Percentiles rank a stretch among this genome's conserved stretches.
phyloP scores from a whole-genome alignment of 805 yeast genomes.

The Pichia gijzeniarum region DNA sequence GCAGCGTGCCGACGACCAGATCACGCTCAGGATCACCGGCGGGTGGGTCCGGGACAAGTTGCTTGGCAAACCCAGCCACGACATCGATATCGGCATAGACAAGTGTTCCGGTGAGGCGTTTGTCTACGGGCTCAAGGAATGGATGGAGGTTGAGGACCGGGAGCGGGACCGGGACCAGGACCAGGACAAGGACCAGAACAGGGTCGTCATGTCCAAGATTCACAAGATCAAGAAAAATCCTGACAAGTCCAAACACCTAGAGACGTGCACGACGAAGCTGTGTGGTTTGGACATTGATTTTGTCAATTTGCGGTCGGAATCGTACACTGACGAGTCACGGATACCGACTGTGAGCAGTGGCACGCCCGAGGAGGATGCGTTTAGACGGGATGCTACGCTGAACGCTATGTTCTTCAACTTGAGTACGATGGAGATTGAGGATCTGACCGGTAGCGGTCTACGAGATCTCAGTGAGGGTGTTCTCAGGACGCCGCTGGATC shows the following conservation, averaged over 20 bases:
- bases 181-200: neutral
- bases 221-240: constrained; percentile 91
- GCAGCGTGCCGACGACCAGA: constrained; percentile 13
- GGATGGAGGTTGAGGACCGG: constrained; percentile 23
- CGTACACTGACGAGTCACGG: constrained; percentile 73
- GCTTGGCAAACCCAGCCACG: constrained; percentile 73
- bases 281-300: constrained; percentile 86
- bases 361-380: constrained; percentile 86
- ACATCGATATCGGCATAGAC: constrained; percentile 88
- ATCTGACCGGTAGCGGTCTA: constrained; percentile 72
- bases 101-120: constrained; percentile 79
- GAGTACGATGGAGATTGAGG: constrained; percentile 64
- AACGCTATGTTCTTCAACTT: constrained; percentile 90
- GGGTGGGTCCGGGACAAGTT: constrained; percentile 98
- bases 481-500: constrained; percentile 82
- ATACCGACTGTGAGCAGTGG: constrained; percentile 84
- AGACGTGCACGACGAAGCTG: constrained; percentile 88
- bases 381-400: constrained; percentile 90
- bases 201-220: constrained; percentile 9
- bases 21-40: constrained; percentile 75
- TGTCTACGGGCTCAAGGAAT: constrained; percentile 59
- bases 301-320: constrained; percentile 85
- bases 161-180: too few species aligned
- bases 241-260: constrained; percentile 91
- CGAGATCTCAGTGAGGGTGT: constrained; percentile 64